Evolutionary conservation across 2,329 filamentous ascomycete species (phyloP).

Genomic region (Diplodia corticola): DNA sequence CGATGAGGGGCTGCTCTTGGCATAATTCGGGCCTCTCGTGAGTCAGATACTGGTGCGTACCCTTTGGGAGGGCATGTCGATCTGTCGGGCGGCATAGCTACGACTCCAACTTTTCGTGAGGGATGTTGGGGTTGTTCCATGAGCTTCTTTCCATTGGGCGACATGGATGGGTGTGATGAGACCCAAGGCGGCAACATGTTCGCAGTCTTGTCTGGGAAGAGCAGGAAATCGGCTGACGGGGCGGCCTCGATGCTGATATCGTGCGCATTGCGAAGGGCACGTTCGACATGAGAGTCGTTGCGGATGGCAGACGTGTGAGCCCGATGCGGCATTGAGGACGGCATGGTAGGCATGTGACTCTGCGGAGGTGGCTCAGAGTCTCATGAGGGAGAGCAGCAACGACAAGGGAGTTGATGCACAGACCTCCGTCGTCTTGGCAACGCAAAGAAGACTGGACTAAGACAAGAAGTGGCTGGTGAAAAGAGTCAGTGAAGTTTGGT

Average conservation of each 20-base stretch:
- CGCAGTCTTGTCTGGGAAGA: slow-evolving; percentile 2
- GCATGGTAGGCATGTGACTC: not conserved
- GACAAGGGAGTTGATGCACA: not conserved
- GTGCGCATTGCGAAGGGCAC: not conserved
- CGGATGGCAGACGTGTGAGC: not conserved
- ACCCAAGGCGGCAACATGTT: not conserved
- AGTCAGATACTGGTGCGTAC: not conserved
- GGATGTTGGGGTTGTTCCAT: not conserved
- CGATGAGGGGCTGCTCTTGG: not conserved
- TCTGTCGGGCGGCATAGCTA: not conserved
- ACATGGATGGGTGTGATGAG: not conserved
- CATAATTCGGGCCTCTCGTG: not conserved
- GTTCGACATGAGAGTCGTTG: not conserved
- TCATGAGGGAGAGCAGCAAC: not conserved
- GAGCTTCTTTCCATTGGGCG: not conserved
- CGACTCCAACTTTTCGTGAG: too few species aligned
- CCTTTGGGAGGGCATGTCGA: not conserved
- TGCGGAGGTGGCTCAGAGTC: not conserved
- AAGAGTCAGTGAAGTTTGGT: not conserved
- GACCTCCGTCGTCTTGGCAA: not conserved
- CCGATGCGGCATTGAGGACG: not conserved
- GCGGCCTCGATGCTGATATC: not conserved
- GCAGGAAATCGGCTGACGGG: slow-evolving; percentile 1
- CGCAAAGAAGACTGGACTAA: not conserved
- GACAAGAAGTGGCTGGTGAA: not conserved